Base-by-base conservation (phyloP, 1,284 basidiomycete genomes). In the Cutaneotrichosporon cutaneum region DNA sequence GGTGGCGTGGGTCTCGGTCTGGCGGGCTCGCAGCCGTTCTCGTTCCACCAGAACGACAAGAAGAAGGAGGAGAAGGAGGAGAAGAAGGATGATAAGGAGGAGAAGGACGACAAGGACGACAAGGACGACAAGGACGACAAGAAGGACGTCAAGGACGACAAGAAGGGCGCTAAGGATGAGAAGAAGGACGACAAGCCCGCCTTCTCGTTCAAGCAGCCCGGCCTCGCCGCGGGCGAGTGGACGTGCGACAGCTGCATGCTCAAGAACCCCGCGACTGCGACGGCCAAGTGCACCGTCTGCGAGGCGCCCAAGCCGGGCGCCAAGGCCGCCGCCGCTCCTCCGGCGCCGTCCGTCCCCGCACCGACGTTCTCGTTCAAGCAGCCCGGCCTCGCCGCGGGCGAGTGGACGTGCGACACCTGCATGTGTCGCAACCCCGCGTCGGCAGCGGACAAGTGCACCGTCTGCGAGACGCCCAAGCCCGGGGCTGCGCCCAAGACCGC, bases 231-330 rank as follows among this genome's bases (percentile, higher is more conserved):
- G 11, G 63, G 35, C 11, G 68, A 68, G 26, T 86, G 85, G 85
- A 80, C 65, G 9, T 86, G 85, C 64, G 72, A 73, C 3, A 63
- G 72, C 11, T 87, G 85, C 57, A 77, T 76, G 72, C 65, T 85
- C 35, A 70, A 79, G 54, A 86, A 85, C 66, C 75, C 81, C 7
- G 78, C 76, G 14, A 73, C 69, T 18, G 82, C 81, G 4, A 80
- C 71, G 53, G 68, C 68, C 24, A 84, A 85, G 70, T 87, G 86
- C 68, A 78, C 77, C 0, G 66, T 84, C 39, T 87, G 86, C 61
- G 85, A 85, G 35, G 62, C 80, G 3, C 39, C 39, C 39, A 42
- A 42, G 39, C 39, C 39, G 0, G 39, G 45, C 24, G 36, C 33
- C 24, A 26, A 22, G 9, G 4, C 47, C 14, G 56, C 48, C 14